These are phyloP conservation scores for Rubroboletus pulcherrimus DNA, from an alignment of 768 basidiomycete genomes.

Conservation along the genomic window DNA sequence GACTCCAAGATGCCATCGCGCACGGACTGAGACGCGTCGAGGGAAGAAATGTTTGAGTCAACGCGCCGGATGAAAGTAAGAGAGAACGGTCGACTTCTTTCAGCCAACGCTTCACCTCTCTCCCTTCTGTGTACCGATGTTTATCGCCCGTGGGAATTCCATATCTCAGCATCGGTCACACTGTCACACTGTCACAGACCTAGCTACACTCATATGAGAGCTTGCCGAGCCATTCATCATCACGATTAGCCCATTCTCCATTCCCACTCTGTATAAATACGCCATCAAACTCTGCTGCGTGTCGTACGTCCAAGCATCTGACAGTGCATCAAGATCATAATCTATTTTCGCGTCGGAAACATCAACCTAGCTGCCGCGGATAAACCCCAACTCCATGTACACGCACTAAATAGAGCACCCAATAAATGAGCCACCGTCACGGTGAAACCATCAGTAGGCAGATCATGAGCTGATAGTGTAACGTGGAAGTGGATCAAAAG, in stretches of 20 bases:
- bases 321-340: neutral
- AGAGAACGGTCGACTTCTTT: slow-evolving; percentile 15
- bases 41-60: slow-evolving; percentile 12
- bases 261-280: neutral
- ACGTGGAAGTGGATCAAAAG: neutral
- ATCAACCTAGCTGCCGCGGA: neutral
- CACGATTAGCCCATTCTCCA: neutral
- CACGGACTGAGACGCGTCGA: slow-evolving; percentile 30
- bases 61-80: slow-evolving; percentile 33
- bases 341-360: neutral
- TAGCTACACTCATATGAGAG: too few relatives aligned
- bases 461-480: neutral
- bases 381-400: neutral
- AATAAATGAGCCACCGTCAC: neutral
- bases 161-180: slow-evolving; percentile 33
- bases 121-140: slow-evolving; percentile 32
- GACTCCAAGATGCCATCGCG: slow-evolving; percentile 74
- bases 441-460: neutral
- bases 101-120: slow-evolving; percentile 1
- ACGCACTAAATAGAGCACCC: neutral
- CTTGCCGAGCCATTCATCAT: too few relatives aligned
- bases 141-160: slow-evolving; percentile 33
- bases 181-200: slow-evolving; percentile 19
- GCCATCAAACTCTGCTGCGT: neutral
- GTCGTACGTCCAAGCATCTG: neutral